Evolutionary conservation across 164 flowering plant genomes (phyloP), one percentile per base, ranked within the genome.

Genomic region (Echeveria elegans): DNA sequence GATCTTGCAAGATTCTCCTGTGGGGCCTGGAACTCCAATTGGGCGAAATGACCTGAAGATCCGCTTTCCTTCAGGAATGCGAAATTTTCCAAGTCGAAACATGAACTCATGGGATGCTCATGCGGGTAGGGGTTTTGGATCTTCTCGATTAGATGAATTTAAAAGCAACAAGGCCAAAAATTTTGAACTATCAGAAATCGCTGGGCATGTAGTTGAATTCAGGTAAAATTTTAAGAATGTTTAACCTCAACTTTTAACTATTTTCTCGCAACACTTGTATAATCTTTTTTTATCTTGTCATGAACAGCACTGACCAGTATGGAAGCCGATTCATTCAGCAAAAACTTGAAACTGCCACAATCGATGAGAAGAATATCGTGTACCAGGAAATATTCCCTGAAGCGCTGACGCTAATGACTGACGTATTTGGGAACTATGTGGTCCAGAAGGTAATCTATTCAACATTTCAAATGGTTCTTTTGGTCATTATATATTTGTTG

Each of bases 351-450:
- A 89, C 90, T 12, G 96, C 96, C 8, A 82, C 96, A 18, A 65
- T 30, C 0, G 96, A 92, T 40, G 98, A 88, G 77, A 92, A 88
- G 69, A 81, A 79, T 71, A 88, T 89, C 89, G 91, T 92, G 72
- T 89, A 81, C 72, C 70, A 82, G 75, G 98, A 92, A 75, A 89
- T 92, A 32, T 74, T 83, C 69, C 95, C 96, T 10, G 85, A 86
- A 63, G 92, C 88, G 72, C 87, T 88, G 71, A 79, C 88, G 41
- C 72, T 92, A 74, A 88, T 89, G 92, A 92, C 96, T 60, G 96
- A 92, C 75, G 96, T 92, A 23, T 92, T 89, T 75, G 98, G 98
- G 23, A 92, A 92, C 72, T 92, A 92, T 85, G 98, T 92, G 40
- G 81, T 92, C 67, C 98, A 92, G 76, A 92, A 89, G 98, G 98